Percentiles rank a stretch among this genome's conserved stretches.
Evolutionary conservation across 2,329 filamentous ascomycete species (phyloP).

Genomic region (Penicillium paneum): DNA sequence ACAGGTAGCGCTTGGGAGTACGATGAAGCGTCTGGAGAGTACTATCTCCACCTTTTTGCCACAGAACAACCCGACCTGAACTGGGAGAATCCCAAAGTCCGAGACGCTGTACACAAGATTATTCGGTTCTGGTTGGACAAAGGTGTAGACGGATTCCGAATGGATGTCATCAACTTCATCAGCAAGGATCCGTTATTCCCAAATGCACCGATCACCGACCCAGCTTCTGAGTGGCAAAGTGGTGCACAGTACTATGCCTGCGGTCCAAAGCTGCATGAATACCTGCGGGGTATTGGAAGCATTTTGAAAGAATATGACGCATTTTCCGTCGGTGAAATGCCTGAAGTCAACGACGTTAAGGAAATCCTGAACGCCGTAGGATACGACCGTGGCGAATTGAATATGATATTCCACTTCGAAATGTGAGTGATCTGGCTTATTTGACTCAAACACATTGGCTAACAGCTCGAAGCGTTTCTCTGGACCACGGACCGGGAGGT

Average conservation of each 20-base stretch:
- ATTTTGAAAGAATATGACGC: conserved; percentile 37
- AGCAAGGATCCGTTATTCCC: conserved; percentile 56
- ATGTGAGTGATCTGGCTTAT: not conserved
- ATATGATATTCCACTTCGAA: conserved; percentile 61
- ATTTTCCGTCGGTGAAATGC: conserved; percentile 45
- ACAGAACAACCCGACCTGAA: conserved; percentile 75
- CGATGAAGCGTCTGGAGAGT: conserved; percentile 64
- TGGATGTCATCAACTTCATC: conserved; percentile 65
- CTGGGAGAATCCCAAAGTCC: conserved; percentile 66
- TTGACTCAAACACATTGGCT: no score
- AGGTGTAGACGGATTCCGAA: conserved; percentile 66
- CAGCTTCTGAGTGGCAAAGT: conserved; percentile 20
- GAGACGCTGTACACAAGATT: conserved; percentile 63
- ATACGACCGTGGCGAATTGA: conserved; percentile 54
- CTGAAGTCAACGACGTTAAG: conserved; percentile 51
- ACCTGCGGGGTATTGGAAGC: conserved; percentile 35
- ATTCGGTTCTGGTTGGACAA: conserved; percentile 73
- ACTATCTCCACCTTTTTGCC: conserved; percentile 70
- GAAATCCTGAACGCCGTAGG: conserved; percentile 61
- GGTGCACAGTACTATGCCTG: conserved; percentile 1
- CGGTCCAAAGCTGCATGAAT: conserved; percentile 40
- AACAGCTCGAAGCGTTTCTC: no score
- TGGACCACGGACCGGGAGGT: no score
- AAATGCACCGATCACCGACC: conserved; percentile 46
- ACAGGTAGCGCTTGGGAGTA: conserved; percentile 45